Conservation (phyloP, 192 early-diverging fungal species). For the Podila clonocystis region DNA sequence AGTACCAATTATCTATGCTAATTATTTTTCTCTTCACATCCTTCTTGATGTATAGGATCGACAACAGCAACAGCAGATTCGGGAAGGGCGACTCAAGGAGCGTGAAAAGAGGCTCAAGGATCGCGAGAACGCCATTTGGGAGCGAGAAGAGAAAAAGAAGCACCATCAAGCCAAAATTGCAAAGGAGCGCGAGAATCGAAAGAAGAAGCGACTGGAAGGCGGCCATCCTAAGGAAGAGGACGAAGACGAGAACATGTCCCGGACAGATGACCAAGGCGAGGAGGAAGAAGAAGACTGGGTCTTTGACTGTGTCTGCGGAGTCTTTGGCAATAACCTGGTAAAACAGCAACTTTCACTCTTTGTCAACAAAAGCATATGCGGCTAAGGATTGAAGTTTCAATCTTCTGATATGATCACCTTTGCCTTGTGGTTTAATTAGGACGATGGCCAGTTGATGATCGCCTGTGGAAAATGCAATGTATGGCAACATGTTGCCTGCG, state of each 20-base stretch:
- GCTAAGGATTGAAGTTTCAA: too few species aligned
- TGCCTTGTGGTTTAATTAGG: slow-evolving; percentile 26
- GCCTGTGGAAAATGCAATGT: slow-evolving; percentile 72
- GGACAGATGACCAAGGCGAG: slow-evolving; percentile 19
- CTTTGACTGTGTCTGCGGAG: slow-evolving; percentile 62
- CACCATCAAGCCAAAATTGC: slow-evolving; percentile 32
- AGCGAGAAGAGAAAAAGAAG: slow-evolving; percentile 46
- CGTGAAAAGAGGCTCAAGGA: slow-evolving; percentile 47
- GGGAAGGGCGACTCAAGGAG: slow-evolving; percentile 35
- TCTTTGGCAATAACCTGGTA: slow-evolving; percentile 59
- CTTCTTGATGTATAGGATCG: slow-evolving; percentile 22
- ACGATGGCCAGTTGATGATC: slow-evolving; percentile 79
- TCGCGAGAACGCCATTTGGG: slow-evolving; percentile 47
- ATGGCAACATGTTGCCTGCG: slow-evolving; percentile 80
- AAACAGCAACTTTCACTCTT: not conserved
- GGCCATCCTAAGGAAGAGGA: slow-evolving; percentile 23
- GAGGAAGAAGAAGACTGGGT: slow-evolving; percentile 58
- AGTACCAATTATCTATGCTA: not conserved
- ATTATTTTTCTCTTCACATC: not conserved
- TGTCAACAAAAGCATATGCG: too few species aligned
- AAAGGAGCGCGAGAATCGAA: slow-evolving; percentile 45
- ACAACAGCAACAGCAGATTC: slow-evolving; percentile 26
- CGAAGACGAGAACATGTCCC: slow-evolving; percentile 18
- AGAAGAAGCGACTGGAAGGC: slow-evolving; percentile 32
- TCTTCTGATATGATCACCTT: not conserved